These are phyloP conservation scores for Candida silvicultrix DNA, from an alignment of 805 yeast genomes.

Conservation along the genomic window DNA sequence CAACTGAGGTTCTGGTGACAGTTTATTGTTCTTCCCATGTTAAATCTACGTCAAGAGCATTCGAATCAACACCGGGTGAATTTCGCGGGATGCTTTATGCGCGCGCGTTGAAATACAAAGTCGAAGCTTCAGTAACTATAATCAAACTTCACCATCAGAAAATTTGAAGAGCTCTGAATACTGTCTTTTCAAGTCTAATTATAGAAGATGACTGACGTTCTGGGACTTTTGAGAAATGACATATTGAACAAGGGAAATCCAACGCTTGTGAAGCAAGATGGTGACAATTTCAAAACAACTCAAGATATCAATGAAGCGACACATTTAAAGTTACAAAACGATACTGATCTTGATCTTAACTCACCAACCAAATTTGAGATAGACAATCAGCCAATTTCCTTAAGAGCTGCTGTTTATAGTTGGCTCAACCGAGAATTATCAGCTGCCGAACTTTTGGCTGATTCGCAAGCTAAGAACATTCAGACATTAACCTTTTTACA, in stretches of 20 bases:
- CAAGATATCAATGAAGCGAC: conserved; percentile 33
- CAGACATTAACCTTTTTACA: conserved; percentile 76
- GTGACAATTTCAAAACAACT: conserved; percentile 8
- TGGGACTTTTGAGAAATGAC: conserved; percentile 21
- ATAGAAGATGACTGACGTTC: neutral
- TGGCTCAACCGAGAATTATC: conserved; percentile 71
- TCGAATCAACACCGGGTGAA: neutral
- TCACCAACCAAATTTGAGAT: conserved; percentile 48
- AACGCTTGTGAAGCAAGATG: conserved; percentile 18
- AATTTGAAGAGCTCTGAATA: neutral
- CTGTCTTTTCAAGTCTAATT: neutral
- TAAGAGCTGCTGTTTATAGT: conserved; percentile 65
- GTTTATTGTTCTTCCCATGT: too few relatives aligned
- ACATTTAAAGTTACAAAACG: conserved; percentile 21
- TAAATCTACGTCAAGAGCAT: neutral
- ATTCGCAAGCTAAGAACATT: conserved; percentile 58
- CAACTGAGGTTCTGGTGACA: too few relatives aligned
- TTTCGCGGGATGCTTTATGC: neutral
- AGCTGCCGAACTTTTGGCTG: conserved; percentile 75
- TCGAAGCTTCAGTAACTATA: neutral
- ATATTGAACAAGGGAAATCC: conserved; percentile 19
- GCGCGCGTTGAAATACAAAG: neutral
- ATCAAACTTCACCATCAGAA: neutral
- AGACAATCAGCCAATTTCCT: conserved; percentile 40
- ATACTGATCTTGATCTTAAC: conserved; percentile 30